Percentiles rank a stretch among this genome's conserved stretches.
Conservation (phyloP, 2,329 filamentous ascomycete species). For the Coniella vitis region DNA sequence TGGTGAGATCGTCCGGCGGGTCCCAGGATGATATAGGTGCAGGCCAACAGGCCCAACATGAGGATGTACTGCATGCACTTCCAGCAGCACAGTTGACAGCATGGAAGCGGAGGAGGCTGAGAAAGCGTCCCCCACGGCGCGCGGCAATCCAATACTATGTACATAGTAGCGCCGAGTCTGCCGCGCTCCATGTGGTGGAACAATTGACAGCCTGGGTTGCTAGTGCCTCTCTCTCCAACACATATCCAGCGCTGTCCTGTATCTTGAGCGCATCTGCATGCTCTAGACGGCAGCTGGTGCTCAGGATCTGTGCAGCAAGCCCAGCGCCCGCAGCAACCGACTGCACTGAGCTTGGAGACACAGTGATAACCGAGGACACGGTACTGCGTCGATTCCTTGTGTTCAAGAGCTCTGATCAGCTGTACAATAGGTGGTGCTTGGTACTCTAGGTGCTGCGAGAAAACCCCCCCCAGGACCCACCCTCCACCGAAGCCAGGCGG, state of each 20-base stretch:
- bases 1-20: background rate
- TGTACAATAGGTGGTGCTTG: no score
- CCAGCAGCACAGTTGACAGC: background rate
- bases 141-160: background rate
- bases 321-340: no score
- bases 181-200: constrained; percentile 16
- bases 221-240: background rate
- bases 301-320: no score
- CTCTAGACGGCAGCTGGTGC: no score
- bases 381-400: no score
- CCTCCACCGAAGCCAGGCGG: constrained; percentile 6
- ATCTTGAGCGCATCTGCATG: no score
- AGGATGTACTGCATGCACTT: background rate
- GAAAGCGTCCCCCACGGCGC: background rate
- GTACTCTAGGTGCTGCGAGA: background rate
- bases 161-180: constrained; percentile 12
- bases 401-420: no score
- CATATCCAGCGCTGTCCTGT: no score
- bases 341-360: no score
- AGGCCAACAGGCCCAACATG: background rate
- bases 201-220: constrained; percentile 8
- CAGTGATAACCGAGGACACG: no score
- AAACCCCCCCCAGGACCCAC: no score
- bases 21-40: background rate
- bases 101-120: background rate